Percentiles rank a stretch among this genome's conserved stretches.
Evolutionary conservation across 306 rosid genomes (phyloP).

Genomic region (Sophora flavescens): DNA sequence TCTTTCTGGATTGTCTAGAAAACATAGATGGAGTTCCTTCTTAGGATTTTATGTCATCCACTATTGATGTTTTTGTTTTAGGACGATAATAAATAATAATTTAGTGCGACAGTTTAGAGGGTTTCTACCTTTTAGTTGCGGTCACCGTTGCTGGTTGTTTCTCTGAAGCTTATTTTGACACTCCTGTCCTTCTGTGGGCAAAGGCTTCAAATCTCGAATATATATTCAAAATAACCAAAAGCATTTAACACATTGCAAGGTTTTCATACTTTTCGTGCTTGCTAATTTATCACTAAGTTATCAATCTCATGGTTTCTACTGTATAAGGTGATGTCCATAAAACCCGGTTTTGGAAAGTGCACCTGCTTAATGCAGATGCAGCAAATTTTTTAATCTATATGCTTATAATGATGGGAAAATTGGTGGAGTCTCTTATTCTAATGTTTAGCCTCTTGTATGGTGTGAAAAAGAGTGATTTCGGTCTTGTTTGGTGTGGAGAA

Average conservation of each 20-base stretch:
- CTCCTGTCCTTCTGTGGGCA: neutral
- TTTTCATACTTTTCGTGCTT: conserved; percentile 13
- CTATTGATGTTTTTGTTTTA: neutral
- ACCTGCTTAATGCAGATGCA: conserved; percentile 14
- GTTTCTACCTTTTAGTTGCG: conserved; percentile 2
- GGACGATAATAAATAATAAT: conserved; percentile 1
- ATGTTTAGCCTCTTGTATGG: neutral
- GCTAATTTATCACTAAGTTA: conserved; percentile 1
- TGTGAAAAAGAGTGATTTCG: neutral
- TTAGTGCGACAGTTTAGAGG: neutral
- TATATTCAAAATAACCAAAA: conserved; percentile 9
- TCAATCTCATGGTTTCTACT: conserved; percentile 20
- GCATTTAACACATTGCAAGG: conserved; percentile 12
- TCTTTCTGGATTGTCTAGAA: conserved; percentile 26
- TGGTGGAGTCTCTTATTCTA: conserved; percentile 35
- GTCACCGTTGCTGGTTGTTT: neutral
- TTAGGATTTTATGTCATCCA: neutral
- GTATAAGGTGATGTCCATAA: conserved; percentile 8
- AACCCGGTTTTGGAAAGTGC: conserved; percentile 26
- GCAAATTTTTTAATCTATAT: neutral
- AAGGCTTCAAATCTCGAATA: conserved; percentile 20
- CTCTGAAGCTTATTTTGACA: neutral
- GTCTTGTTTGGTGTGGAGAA: conserved; percentile 32
- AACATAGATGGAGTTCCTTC: conserved; percentile 8
- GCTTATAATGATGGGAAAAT: conserved; percentile 26